These are phyloP conservation scores for Lactarius vividus DNA, from an alignment of 768 basidiomycete species.

Conservation along the genomic window DNA sequence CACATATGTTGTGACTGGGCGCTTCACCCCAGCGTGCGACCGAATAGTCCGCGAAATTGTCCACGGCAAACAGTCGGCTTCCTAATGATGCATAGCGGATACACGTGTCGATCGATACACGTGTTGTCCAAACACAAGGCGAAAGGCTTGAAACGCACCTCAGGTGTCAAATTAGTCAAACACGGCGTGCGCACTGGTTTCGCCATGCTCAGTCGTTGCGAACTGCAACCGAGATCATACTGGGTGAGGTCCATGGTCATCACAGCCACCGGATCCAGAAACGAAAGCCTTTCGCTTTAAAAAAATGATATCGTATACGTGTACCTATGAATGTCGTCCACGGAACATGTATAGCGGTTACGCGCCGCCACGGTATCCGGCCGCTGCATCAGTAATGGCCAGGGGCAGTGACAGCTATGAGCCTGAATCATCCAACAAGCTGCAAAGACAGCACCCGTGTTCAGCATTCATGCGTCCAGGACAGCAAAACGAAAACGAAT, in stretches of 20 bases:
- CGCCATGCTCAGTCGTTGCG: not conserved
- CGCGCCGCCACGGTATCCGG: too few relatives aligned
- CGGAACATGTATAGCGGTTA: not conserved
- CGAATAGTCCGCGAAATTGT: slow-evolving; percentile 45
- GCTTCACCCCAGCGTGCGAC: slow-evolving; percentile 41
- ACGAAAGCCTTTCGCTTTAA: not conserved
- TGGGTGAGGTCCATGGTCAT: not conserved
- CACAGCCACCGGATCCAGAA: not conserved
- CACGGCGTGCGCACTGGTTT: not conserved
- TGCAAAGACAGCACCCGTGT: not conserved
- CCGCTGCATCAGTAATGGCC: not conserved
- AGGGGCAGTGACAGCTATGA: not conserved
- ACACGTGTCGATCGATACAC: not conserved
- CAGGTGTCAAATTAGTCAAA: not conserved
- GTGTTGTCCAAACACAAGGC: not conserved
- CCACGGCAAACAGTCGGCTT: slow-evolving; percentile 38
- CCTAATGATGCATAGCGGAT: slow-evolving; percentile 40
- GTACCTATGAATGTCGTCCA: not conserved
- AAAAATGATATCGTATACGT: not conserved
- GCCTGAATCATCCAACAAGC: not conserved
- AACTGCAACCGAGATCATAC: not conserved
- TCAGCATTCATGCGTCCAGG: not conserved
- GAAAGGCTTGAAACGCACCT: not conserved
- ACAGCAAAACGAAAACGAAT: not conserved
- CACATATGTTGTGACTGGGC: slow-evolving; percentile 36